These are phyloP conservation scores for Canavalia gladiata DNA, from an alignment of 306 rosid species.

Conservation along the genomic window DNA sequence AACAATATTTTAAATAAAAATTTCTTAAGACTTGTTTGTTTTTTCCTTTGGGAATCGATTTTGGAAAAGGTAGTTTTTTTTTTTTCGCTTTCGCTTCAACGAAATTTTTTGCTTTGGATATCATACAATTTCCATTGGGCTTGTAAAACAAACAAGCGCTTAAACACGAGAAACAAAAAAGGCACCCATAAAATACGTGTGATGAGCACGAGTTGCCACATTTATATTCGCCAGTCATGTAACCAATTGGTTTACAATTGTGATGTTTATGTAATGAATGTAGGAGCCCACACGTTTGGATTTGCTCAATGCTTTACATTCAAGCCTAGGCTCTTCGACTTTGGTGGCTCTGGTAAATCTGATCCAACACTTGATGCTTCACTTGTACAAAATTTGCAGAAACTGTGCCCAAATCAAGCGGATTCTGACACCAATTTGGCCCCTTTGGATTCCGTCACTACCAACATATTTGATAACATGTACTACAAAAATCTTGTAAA, in stretches of 20 bases:
- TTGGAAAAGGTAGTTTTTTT: no score
- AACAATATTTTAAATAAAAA: no score
- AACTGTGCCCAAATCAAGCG: constrained; percentile 67
- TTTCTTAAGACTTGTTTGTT: no score
- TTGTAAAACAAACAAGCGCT: no score
- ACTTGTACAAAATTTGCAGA: constrained; percentile 56
- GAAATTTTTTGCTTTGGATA: no score
- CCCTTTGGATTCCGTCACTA: constrained; percentile 64
- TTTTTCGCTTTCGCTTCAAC: no score
- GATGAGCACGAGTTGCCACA: no score
- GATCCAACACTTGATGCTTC: constrained; percentile 72
- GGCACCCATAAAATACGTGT: no score
- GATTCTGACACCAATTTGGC: constrained; percentile 75
- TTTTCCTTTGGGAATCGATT: no score
- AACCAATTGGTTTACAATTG: neutral
- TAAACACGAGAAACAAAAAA: no score
- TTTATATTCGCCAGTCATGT: neutral
- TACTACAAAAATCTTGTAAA: constrained; percentile 74
- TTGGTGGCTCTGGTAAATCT: constrained; percentile 70
- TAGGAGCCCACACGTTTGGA: constrained; percentile 89
- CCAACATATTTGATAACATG: constrained; percentile 70
- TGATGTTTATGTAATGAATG: neutral
- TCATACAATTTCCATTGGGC: no score
- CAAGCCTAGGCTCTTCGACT: constrained; percentile 82
- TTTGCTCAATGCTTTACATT: constrained; percentile 89